phyloP scores from a whole-genome alignment of 2,329 filamentous ascomycete genomes.

The Tympanopsis confertula region DNA sequence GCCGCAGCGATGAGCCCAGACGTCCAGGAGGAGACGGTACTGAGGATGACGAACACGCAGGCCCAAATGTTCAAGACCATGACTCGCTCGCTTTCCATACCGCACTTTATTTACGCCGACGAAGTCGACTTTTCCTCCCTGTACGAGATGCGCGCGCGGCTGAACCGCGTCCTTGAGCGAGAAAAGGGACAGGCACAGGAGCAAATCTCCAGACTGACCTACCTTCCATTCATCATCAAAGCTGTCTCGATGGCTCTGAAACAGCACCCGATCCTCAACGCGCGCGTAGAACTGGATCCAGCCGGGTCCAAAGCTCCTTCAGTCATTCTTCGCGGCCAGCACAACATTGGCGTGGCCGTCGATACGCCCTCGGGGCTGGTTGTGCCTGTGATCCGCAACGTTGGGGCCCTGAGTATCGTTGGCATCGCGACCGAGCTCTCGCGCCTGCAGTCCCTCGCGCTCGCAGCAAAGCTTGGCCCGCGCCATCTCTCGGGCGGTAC shows the following conservation, averaged over 20 bases:
- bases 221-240: constrained; percentile 91
- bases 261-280: constrained; percentile 77
- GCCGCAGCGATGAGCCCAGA: constrained; percentile 21
- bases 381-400: constrained; percentile 83
- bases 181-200: constrained; percentile 12
- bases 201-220: constrained; percentile 61
- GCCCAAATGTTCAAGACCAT: constrained; percentile 95
- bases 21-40: constrained; percentile 55
- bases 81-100: constrained; percentile 82
- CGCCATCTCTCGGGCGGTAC: constrained; percentile 76
- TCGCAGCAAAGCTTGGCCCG: constrained; percentile 61
- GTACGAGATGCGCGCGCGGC: constrained; percentile 56
- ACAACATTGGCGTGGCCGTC: constrained; percentile 94
- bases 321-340: constrained; percentile 67
- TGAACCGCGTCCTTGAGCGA: constrained; percentile 52
- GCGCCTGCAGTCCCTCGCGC: constrained; percentile 62
- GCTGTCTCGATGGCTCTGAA: constrained; percentile 77
- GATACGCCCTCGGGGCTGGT: constrained; percentile 81
- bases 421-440: constrained; percentile 67
- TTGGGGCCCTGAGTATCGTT: constrained; percentile 64
- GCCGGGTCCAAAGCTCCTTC: constrained; percentile 52
- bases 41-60: constrained; percentile 68
- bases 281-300: constrained; percentile 53
- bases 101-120: constrained; percentile 91
- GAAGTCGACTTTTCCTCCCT: constrained; percentile 74